These are phyloP conservation scores for Teunomyces barrocoloradensis DNA, from an alignment of 805 yeast species.

Conservation along the genomic window DNA sequence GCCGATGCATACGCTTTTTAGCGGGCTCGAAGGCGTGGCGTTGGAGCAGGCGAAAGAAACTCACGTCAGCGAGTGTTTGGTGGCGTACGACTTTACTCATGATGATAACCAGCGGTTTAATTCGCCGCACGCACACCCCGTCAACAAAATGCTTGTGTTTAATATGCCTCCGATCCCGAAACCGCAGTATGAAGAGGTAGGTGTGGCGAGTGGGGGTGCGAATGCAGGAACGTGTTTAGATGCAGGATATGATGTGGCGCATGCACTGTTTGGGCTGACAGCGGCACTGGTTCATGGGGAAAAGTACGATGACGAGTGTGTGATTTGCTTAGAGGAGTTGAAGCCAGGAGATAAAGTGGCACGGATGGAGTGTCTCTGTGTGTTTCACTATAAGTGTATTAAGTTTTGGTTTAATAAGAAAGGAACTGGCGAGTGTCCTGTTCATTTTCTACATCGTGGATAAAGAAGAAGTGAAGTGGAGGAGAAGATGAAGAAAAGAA, in stretches of 20 bases:
- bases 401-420: constrained; percentile 86
- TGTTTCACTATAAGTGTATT: constrained; percentile 89
- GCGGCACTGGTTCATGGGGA: constrained; percentile 16
- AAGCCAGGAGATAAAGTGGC: constrained; percentile 86
- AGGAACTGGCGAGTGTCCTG: constrained; percentile 85
- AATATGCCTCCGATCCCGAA: constrained; percentile 48
- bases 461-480: no score
- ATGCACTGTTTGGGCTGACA: constrained; percentile 14
- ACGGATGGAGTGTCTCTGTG: constrained; percentile 88
- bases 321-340: constrained; percentile 89
- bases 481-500: no score
- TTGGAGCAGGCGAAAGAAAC: constrained; percentile 48
- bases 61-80: constrained; percentile 74
- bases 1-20: constrained; percentile 24
- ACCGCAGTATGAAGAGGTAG: constrained; percentile 31
- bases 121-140: constrained; percentile 30
- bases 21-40: constrained; percentile 15
- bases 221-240: no score
- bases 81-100: constrained; percentile 59
- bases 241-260: no score
- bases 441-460: constrained; percentile 48
- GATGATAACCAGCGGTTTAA: constrained; percentile 49
- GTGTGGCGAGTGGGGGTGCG: no score
- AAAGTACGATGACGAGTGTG: constrained; percentile 68
- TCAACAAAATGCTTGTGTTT: constrained; percentile 86